Conservation (phyloP, 331 rosid genomes). For the Acacia pycnantha region DNA sequence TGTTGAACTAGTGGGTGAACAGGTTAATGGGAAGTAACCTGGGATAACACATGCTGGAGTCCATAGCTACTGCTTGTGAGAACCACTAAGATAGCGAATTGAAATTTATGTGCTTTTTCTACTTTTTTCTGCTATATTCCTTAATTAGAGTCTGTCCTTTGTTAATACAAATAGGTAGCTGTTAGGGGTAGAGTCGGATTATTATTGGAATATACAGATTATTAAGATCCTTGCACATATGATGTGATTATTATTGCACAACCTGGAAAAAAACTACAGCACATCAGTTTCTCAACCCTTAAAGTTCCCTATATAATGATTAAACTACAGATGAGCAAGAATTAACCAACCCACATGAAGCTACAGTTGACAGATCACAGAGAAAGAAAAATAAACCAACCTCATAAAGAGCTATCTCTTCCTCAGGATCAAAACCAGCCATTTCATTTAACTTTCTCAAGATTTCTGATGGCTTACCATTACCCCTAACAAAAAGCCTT, state of each 20-base stretch:
- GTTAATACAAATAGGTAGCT: neutral
- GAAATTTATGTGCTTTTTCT: neutral
- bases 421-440: conserved; percentile 81
- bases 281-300: neutral
- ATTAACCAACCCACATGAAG: neutral
- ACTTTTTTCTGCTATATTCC: neutral
- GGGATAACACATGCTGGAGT: neutral
- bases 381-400: conserved; percentile 42
- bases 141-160: neutral
- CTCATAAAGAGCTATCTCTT: conserved; percentile 75
- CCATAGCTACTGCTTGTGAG: neutral
- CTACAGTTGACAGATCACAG: neutral
- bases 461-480: conserved; percentile 62
- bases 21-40: neutral
- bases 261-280: neutral
- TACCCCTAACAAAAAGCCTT: conserved; percentile 71
- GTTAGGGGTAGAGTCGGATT: neutral
- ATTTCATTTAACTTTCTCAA: conserved; percentile 57
- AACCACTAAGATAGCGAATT: neutral
- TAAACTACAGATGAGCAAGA: neutral
- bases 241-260: neutral
- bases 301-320: neutral
- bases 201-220: neutral
- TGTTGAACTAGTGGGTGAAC: neutral
- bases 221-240: neutral